Base-by-base conservation (phyloP, 305 asterid species). In the Coffea humblotiana region DNA sequence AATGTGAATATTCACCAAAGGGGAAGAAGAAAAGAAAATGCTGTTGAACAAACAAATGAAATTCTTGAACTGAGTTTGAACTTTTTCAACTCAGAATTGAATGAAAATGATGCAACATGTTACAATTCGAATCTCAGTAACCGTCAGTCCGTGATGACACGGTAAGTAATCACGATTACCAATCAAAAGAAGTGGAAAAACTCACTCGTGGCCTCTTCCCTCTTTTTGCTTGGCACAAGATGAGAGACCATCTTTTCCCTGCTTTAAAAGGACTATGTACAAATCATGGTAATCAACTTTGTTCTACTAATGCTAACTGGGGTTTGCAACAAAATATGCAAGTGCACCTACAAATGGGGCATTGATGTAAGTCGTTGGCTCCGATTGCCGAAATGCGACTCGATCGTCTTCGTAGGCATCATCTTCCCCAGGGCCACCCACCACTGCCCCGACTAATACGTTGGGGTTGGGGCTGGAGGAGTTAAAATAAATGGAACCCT, bases 351-450 rank as follows among this genome's bases (percentile, higher is more conserved):
- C 97, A 80, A 95, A 91, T 65, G 98, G 97, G 35, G 99, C 97
- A 84, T 95, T 93, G 58, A 95, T 92, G 72, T 95, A 95, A 70
- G 98, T 95, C 0, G 98, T 91, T 19, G 98, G 98, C 80, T 95
- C 98, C 0, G 98, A 92, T 79, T 92, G 89, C 4, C 87, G 76
- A 78, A 83, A 92, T 83, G 92, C 93, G n/a, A 0, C 91, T 29
- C 99, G 88, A 63, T 87, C 85, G 72, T 95, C 99, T 1, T 81
- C 92, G 69, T 90, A 95, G 32, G n/a, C 84, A 68, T 93, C 99
- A 45, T 92, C 92, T 65, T 93, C 96, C n/a, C 90, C 92, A 0
- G 98, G 99, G 4, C 99, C 99, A 18, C 98, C 99, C 15, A 93
- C 99, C 43, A 93, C 79, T 5, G 97, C 97, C 78, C 98, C 99